Percentiles rank a stretch among this genome's conserved stretches.
These are phyloP conservation scores for Hygrocybe punicea DNA, from an alignment of 768 basidiomycete genomes.

Conservation along the genomic window DNA sequence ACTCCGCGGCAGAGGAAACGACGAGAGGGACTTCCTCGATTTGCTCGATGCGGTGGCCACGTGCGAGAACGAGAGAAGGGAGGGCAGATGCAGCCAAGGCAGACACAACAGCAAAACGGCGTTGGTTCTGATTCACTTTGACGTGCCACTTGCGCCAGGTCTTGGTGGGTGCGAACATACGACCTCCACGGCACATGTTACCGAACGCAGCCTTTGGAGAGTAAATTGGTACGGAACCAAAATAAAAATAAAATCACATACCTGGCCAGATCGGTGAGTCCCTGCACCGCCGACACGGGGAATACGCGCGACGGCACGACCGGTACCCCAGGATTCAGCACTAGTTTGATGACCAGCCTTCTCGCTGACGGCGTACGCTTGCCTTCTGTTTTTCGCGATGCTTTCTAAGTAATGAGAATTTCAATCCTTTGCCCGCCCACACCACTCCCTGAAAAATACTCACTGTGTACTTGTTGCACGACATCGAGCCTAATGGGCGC, in stretches of 20 bases:
- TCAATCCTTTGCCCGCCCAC: too few species aligned
- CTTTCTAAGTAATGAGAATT: constrained; percentile 60
- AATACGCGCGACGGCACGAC: constrained; percentile 99
- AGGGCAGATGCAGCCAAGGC: constrained; percentile 97
- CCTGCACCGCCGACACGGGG: constrained; percentile 99
- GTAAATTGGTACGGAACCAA: constrained; percentile 8
- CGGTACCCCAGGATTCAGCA: constrained; percentile 99
- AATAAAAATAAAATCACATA: constrained; percentile 31
- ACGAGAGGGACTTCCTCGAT: constrained; percentile 97
- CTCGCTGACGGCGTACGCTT: constrained; percentile 93
- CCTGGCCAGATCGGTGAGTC: constrained; percentile 97
- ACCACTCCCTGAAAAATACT: constrained; percentile 26
- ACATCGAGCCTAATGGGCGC: constrained; percentile 99
- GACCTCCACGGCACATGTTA: constrained; percentile 99
- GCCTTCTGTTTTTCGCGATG: constrained; percentile 96
- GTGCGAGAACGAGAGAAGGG: constrained; percentile 96
- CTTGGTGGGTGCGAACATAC: constrained; percentile 99
- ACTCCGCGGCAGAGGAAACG: constrained; percentile 72
- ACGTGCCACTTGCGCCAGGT: constrained; percentile 99
- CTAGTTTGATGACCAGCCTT: constrained; percentile 99
- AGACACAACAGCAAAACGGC: constrained; percentile 95
- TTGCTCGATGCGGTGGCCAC: constrained; percentile 97
- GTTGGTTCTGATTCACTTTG: constrained; percentile 99
- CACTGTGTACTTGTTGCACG: constrained; percentile 98
- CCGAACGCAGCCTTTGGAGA: constrained; percentile 86